Conservation (phyloP, 306 rosid genomes). For the Hylodesmum podocarpum region DNA sequence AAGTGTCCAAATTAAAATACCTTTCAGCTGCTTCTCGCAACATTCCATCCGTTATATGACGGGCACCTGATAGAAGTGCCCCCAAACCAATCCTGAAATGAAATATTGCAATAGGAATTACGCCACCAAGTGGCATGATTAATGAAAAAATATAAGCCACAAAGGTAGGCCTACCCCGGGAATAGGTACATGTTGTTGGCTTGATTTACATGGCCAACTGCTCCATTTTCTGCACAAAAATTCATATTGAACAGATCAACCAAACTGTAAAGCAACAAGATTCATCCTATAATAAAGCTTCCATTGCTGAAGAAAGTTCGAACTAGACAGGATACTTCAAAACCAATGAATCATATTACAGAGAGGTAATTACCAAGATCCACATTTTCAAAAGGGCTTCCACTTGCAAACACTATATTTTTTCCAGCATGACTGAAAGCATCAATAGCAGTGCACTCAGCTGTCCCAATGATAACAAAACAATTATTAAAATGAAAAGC, state of each 20-base stretch:
- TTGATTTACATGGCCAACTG: constrained; percentile 87
- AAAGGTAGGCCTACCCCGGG: constrained; percentile 69
- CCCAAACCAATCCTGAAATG: constrained; percentile 87
- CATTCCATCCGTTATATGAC: constrained; percentile 76
- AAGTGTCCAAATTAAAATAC: constrained; percentile 35
- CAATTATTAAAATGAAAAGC: constrained; percentile 15
- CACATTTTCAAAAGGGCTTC: constrained; percentile 85
- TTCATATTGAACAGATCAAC: constrained; percentile 11
- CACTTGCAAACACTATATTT: constrained; percentile 81
- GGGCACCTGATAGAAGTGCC: constrained; percentile 84
- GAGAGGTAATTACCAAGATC: constrained; percentile 58
- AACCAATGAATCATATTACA: constrained; percentile 20
- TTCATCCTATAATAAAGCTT: constrained; percentile 21
- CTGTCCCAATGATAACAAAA: constrained; percentile 44
- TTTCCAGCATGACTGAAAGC: constrained; percentile 86
- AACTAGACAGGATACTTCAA: constrained; percentile 14
- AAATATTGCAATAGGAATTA: constrained; percentile 18
- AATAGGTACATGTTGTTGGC: constrained; percentile 95
- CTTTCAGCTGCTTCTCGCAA: constrained; percentile 89
- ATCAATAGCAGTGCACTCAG: constrained; percentile 88
- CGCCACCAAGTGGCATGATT: background rate
- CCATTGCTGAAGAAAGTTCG: constrained; percentile 3
- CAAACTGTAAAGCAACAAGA: constrained; percentile 16
- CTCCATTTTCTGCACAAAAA: constrained; percentile 64
- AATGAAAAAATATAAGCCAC: background rate